Evolutionary conservation across 805 yeast species (phyloP), one percentile per base, ranked within the genome.

Genomic region (Candida sithepensis): DNA sequence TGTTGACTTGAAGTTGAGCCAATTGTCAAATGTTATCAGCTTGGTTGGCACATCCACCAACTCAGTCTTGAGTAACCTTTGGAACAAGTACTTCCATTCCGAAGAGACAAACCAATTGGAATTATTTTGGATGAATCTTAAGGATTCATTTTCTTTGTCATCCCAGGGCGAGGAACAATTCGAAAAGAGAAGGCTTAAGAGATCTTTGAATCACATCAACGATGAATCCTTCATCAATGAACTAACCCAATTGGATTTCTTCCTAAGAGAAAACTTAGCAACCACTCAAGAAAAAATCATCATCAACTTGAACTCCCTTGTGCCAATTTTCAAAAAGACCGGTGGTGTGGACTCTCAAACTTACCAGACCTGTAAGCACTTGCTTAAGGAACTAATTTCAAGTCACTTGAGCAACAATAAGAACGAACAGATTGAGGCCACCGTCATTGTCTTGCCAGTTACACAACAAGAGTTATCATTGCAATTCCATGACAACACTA

Each of bases 211-310:
- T 42, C 57, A 66, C 38, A 69, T 76, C 46, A 72, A 68, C 56
- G 81, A 77, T 54, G 70, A 72, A 52, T 54, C 63, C n/a, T 78
- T 71, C 61, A 73, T 76, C 49, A 70, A 65, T 46, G 82, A 78
- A 56, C 55, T 78, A 47, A 64, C 75, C 37, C 81, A 78, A 58
- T 63, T 77, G 53, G 67, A 71, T 19, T 75, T 68, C 52, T 63
- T 76, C 46, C 58, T 66, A 16, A 58, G 61, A 20, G 54, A 57
- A 21, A 50, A 63, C 8, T 41, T 54, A 8, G 44, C 48, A 6
- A 39, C 56, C 6, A 33, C 61, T 14, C 48, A 58, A 20, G 61
- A 55, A 14, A 56, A 65, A 22, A 57, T 73, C 3, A 59, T 73
- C 10, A 58, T 74, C 43, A 68, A 72, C 44, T 64, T 74, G 44